phyloP scores from a whole-genome alignment of 768 basidiomycete genomes.

The Leccinum boreale region DNA sequence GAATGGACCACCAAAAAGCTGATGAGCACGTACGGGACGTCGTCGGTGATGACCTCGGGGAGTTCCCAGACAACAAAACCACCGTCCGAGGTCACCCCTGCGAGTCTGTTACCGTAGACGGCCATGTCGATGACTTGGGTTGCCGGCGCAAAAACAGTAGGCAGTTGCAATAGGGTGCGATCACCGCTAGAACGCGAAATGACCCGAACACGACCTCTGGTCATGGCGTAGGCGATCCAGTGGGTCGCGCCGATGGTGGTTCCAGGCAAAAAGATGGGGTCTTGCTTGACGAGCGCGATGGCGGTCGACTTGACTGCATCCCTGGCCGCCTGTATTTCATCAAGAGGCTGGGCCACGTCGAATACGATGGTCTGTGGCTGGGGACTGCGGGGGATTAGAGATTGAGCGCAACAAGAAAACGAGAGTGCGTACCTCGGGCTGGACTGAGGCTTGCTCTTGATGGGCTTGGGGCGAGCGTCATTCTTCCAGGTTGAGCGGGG shows the following conservation, averaged over 20 bases:
- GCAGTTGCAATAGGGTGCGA: constrained; percentile 79
- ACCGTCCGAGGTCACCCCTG: constrained; percentile 84
- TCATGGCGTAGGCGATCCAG: constrained; percentile 94
- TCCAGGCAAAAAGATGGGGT: constrained; percentile 78
- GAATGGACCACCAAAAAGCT: background rate
- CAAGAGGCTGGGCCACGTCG: constrained; percentile 70
- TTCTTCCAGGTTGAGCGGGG: constrained; percentile 46
- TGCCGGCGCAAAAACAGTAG: constrained; percentile 52
- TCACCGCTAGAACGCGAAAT: constrained; percentile 88
- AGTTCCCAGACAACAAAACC: constrained; percentile 89
- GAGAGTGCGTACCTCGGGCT: constrained; percentile 52
- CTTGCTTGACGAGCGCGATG: constrained; percentile 84
- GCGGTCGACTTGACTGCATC: constrained; percentile 87
- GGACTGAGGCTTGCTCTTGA: constrained; percentile 45
- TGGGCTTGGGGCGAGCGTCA: constrained; percentile 37
- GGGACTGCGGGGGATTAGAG: constrained; percentile 37
- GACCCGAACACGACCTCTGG: constrained; percentile 83
- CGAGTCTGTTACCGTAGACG: constrained; percentile 75
- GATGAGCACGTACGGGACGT: constrained; percentile 65
- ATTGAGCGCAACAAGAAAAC: background rate
- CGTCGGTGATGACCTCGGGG: constrained; percentile 79
- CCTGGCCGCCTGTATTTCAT: constrained; percentile 70
- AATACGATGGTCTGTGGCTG: constrained; percentile 69
- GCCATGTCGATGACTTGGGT: constrained; percentile 84
- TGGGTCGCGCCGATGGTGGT: constrained; percentile 88